These are phyloP conservation scores for Davidsoniella eucalypti DNA, from an alignment of 2,329 filamentous ascomycete species.

Conservation along the genomic window DNA sequence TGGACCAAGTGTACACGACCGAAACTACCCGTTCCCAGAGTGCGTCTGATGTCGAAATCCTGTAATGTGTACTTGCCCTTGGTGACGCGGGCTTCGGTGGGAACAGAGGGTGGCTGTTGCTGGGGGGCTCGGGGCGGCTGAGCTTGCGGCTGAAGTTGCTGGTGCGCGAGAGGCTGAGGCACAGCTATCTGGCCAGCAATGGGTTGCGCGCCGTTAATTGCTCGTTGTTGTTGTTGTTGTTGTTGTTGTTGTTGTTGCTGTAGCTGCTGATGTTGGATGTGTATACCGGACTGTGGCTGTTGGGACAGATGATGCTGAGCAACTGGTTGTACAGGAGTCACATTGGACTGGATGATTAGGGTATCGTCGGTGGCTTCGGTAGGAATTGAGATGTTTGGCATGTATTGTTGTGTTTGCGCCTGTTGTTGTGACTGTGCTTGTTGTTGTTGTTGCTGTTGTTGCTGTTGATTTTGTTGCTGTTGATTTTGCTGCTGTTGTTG, in stretches of 20 bases:
- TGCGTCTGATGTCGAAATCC: slow-evolving; percentile 82
- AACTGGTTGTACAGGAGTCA: slow-evolving; percentile 36
- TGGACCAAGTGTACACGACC: slow-evolving; percentile 92
- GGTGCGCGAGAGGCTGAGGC: slow-evolving; percentile 16
- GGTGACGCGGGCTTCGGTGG: slow-evolving; percentile 45
- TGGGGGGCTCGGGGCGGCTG: slow-evolving; percentile 13
- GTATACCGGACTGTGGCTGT: slow-evolving; percentile 5
- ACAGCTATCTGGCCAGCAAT: slow-evolving; percentile 14
- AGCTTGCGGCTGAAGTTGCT: slow-evolving; percentile 17
- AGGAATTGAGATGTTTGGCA: slow-evolving; percentile 11
- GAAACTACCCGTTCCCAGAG: slow-evolving; percentile 91
- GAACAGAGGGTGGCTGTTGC: slow-evolving; percentile 13
- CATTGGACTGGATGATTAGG: slow-evolving; percentile 17
- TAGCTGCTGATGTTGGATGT: slow-evolving; percentile 41
- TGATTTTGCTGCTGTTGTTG: slow-evolving; percentile 30
- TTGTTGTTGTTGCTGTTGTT: slow-evolving; percentile 31
- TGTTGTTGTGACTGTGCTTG: slow-evolving; percentile 31
- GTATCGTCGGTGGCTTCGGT: slow-evolving; percentile 11
- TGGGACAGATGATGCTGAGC: slow-evolving; percentile 22
- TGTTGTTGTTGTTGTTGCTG: slow-evolving; percentile 20
- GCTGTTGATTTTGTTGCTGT: slow-evolving; percentile 18
- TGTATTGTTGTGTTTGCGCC: slow-evolving; percentile 35
- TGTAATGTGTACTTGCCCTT: slow-evolving; percentile 93
- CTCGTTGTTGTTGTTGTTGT: slow-evolving; percentile 5
- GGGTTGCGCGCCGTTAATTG: not conserved